These are phyloP conservation scores for Eleusine indica DNA, from an alignment of 176 grass and related monocot genomes.

Conservation along the genomic window DNA sequence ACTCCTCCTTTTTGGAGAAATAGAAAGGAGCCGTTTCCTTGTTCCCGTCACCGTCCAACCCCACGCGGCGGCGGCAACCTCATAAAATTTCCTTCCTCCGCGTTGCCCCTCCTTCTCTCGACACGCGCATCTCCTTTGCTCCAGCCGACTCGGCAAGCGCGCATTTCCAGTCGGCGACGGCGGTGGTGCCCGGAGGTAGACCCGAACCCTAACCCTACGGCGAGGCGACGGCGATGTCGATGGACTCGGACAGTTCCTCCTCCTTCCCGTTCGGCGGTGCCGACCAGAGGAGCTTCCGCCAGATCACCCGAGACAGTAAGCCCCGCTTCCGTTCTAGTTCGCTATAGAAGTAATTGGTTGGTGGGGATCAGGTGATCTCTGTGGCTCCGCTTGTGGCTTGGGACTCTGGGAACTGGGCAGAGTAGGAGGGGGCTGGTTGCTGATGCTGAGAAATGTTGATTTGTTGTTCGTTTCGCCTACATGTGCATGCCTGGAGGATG, in stretches of 20 bases:
- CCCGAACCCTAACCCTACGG: conserved; percentile 24
- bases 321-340: neutral
- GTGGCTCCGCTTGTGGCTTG: neutral
- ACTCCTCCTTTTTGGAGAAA: neutral
- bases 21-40: neutral
- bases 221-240: conserved; percentile 57
- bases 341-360: neutral
- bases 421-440: neutral
- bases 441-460: neutral
- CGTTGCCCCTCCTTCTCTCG: neutral
- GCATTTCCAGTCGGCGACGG: neutral
- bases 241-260: conserved; percentile 71
- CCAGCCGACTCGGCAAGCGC: neutral
- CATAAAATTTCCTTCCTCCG: neutral
- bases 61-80: conserved; percentile 29
- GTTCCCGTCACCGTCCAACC: neutral
- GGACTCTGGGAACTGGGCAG: neutral
- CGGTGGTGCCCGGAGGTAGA: neutral
- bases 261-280: conserved; percentile 52
- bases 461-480: neutral
- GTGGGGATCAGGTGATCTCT: neutral
- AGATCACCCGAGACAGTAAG: conserved; percentile 74
- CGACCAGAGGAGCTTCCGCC: conserved; percentile 56
- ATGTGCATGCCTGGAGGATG: neutral
- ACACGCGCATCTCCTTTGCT: neutral